These are phyloP conservation scores for Ramichloridium luteum DNA, from an alignment of 2,329 filamentous ascomycete genomes.

Conservation along the genomic window DNA sequence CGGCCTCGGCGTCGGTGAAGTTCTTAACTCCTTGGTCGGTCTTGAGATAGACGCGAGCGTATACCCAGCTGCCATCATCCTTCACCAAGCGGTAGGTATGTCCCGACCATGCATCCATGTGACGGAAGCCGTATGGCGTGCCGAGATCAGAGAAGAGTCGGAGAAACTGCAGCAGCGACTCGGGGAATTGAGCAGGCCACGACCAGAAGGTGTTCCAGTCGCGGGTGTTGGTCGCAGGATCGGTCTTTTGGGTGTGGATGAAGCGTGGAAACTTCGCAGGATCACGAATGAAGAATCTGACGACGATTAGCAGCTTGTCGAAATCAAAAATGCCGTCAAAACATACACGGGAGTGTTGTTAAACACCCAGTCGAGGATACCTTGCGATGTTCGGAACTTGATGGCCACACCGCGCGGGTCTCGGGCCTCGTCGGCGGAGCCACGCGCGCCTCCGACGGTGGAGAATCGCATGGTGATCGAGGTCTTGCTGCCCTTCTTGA, in stretches of 20 bases:
- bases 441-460: slow-evolving; percentile 66
- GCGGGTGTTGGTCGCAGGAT: slow-evolving; percentile 25
- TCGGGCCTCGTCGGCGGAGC: slow-evolving; percentile 47
- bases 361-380: slow-evolving; percentile 17
- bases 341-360: slow-evolving; percentile 13
- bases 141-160: slow-evolving; percentile 40
- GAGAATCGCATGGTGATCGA: slow-evolving; percentile 63
- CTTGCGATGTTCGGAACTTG: slow-evolving; percentile 39
- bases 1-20: slow-evolving; percentile 29
- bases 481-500: slow-evolving; percentile 56
- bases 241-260: slow-evolving; percentile 28
- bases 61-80: slow-evolving; percentile 36
- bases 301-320: slow-evolving; percentile 2
- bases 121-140: slow-evolving; percentile 33
- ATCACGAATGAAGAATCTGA: slow-evolving; percentile 33
- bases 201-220: slow-evolving; percentile 32
- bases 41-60: slow-evolving; percentile 19
- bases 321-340: too few species aligned
- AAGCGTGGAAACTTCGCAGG: slow-evolving; percentile 32
- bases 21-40: slow-evolving; percentile 37
- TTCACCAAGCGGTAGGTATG: slow-evolving; percentile 28
- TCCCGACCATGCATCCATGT: slow-evolving; percentile 12
- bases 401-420: slow-evolving; percentile 39
- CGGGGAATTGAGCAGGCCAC: slow-evolving; percentile 34
- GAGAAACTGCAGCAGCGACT: slow-evolving; percentile 40